A percentile compares a stretch with the other conserved stretches of the same genome.
These are phyloP conservation scores for Magnaporthiopsis incrustans DNA, from an alignment of 2,329 filamentous ascomycete species.

Conservation along the genomic window DNA sequence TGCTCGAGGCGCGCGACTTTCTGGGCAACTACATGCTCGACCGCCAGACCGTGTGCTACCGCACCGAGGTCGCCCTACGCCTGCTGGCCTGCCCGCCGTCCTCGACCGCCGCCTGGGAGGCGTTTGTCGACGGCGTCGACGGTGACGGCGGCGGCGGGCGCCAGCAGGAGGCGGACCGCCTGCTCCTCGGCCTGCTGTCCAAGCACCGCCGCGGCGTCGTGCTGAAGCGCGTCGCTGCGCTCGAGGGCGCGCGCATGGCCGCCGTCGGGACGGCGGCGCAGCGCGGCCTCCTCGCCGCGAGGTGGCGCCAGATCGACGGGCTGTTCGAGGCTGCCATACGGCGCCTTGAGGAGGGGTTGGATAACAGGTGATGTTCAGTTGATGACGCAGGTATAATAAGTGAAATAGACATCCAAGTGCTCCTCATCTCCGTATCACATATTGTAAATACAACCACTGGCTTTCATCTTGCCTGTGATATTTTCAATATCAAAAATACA, in stretches of 20 bases:
- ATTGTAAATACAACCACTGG: neutral
- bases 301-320: constrained; percentile 5
- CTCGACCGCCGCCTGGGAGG: constrained; percentile 11
- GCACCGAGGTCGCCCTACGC: constrained; percentile 17
- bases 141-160: constrained; percentile 4
- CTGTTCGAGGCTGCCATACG: constrained; percentile 2
- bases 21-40: constrained; percentile 18
- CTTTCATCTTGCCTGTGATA: neutral
- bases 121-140: constrained; percentile 10
- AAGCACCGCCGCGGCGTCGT: constrained; percentile 25
- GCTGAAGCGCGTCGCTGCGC: constrained; percentile 45
- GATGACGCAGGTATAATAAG: neutral
- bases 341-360: neutral
- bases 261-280: neutral
- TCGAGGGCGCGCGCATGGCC: neutral
- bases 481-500: neutral
- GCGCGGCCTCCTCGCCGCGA: neutral
- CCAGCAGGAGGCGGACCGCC: constrained; percentile 48
- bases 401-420: neutral
- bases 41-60: constrained; percentile 17
- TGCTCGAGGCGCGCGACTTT: constrained; percentile 15
- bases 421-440: neutral
- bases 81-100: constrained; percentile 9
- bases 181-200: constrained; percentile 60
- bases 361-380: neutral